Percentiles rank a stretch among this genome's conserved stretches.
Conservation (phyloP, 352 stramenopile genomes). For the Globisporangium rhizosaccharum region DNA sequence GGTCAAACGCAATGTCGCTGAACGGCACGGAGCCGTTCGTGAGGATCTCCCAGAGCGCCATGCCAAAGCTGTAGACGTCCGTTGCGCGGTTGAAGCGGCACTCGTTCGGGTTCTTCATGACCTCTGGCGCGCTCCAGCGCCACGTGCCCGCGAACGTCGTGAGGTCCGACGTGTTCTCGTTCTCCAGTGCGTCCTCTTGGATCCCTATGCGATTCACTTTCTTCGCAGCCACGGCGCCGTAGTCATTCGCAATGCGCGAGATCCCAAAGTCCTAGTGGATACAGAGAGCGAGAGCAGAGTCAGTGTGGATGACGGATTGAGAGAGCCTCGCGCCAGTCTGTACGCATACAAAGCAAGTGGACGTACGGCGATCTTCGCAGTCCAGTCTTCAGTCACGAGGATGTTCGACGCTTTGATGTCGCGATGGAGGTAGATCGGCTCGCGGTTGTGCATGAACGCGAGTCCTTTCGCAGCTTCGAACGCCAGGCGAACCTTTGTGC, state of each 20-base stretch:
- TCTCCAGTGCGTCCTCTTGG: constrained; percentile 6
- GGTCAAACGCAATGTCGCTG: constrained; percentile 57
- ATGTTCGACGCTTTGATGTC: constrained; percentile 77
- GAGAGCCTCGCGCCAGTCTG: not conserved
- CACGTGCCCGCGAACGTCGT: constrained; percentile 71
- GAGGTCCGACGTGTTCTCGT: constrained; percentile 30
- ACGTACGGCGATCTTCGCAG: constrained; percentile 50
- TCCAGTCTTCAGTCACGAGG: constrained; percentile 68
- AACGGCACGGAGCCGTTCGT: constrained; percentile 63
- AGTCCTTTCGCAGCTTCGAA: constrained; percentile 67
- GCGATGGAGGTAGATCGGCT: constrained; percentile 69
- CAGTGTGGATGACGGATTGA: not conserved
- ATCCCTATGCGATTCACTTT: constrained; percentile 19
- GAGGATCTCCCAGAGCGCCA: constrained; percentile 66
- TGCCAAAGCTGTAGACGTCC: constrained; percentile 74
- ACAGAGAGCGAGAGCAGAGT: not conserved
- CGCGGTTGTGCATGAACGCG: constrained; percentile 74
- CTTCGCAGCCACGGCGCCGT: constrained; percentile 27
- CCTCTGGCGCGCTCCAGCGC: constrained; percentile 69
- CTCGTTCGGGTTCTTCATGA: constrained; percentile 65
- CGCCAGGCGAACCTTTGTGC: constrained; percentile 56
- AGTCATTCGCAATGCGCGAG: constrained; percentile 66
- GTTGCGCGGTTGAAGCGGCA: constrained; percentile 66
- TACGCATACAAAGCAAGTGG: not conserved
- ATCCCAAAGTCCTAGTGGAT: constrained; percentile 52